Evolutionary conservation across 1,139 yeast species (phyloP).

Genomic region (Diutina sp.): DNA sequence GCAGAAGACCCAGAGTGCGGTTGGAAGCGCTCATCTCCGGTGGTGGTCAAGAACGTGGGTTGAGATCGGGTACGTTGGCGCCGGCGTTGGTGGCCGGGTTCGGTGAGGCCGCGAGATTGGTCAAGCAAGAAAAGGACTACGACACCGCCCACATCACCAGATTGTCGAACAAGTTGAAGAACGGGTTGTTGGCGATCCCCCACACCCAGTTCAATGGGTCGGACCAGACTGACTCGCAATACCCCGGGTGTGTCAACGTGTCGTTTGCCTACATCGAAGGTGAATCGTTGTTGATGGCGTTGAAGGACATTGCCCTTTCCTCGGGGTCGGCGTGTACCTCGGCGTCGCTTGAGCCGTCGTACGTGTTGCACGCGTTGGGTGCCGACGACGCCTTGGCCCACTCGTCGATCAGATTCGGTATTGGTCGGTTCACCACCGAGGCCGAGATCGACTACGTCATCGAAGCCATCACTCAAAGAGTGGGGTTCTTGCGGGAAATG

Average conservation of each 20-base stretch:
- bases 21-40: conserved; percentile 90
- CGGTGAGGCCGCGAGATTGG: conserved; percentile 92
- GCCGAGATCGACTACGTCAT: conserved; percentile 90
- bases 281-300: conserved; percentile 92
- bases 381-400: conserved; percentile 98
- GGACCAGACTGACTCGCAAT: conserved; percentile 36
- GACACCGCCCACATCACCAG: conserved; percentile 60
- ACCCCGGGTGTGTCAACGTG: conserved; percentile 91
- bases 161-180: conserved; percentile 60
- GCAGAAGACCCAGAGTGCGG: conserved; percentile 98
- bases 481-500: conserved; percentile 79
- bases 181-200: conserved; percentile 67
- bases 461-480: conserved; percentile 79
- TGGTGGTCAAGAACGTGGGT: conserved; percentile 98
- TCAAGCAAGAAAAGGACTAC: conserved; percentile 58
- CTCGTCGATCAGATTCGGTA: conserved; percentile 91
- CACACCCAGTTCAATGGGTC: conserved; percentile 90
- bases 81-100: conserved; percentile 93
- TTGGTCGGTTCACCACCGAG: conserved; percentile 95
- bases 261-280: conserved; percentile 98
- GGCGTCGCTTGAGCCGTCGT: conserved; percentile 94
- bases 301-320: conserved; percentile 89
- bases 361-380: conserved; percentile 91
- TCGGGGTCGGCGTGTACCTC: conserved; percentile 99
- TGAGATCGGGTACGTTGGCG: conserved; percentile 92